Evolutionary conservation across 2,329 filamentous ascomycete species (phyloP).

Genomic region (Alternaria novae-zelandiae): DNA sequence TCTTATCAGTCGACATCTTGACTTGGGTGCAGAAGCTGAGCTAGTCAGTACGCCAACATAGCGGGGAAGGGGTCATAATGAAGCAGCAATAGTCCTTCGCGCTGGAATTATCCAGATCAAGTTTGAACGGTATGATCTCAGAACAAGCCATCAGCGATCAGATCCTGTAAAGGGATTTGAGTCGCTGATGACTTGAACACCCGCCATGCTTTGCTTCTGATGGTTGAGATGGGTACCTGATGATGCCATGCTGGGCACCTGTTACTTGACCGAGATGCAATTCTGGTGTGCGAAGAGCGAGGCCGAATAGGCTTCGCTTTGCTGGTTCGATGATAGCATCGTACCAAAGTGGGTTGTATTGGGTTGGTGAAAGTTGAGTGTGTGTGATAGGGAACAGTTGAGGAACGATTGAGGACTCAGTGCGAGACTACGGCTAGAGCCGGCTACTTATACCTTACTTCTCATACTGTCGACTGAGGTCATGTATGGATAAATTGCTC

Average conservation of each 20-base stretch:
- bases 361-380: neutral
- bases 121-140: slow-evolving; percentile 70
- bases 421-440: neutral
- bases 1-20: slow-evolving; percentile 82
- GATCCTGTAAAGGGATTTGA: neutral
- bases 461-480: neutral
- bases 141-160: slow-evolving; percentile 15
- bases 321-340: slow-evolving; percentile 20
- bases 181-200: slow-evolving; percentile 17
- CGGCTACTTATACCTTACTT: neutral
- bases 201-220: slow-evolving; percentile 30
- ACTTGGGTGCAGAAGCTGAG: slow-evolving; percentile 53
- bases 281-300: slow-evolving; percentile 5
- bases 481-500: slow-evolving; percentile 1
- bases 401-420: neutral
- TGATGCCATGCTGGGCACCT: slow-evolving; percentile 14
- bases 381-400: neutral
- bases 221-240: slow-evolving; percentile 27
- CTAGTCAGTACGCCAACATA: slow-evolving; percentile 32
- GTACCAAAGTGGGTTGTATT: slow-evolving; percentile 12
- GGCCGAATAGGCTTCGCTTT: neutral
- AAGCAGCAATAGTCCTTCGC: slow-evolving; percentile 81
- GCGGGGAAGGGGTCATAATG: slow-evolving; percentile 47
- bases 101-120: slow-evolving; percentile 89
- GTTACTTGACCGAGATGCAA: slow-evolving; percentile 16